Evolutionary conservation across 2,329 filamentous ascomycete species (phyloP), one percentile per base, ranked within the genome.

Genomic region (Botrytis galanthina): DNA sequence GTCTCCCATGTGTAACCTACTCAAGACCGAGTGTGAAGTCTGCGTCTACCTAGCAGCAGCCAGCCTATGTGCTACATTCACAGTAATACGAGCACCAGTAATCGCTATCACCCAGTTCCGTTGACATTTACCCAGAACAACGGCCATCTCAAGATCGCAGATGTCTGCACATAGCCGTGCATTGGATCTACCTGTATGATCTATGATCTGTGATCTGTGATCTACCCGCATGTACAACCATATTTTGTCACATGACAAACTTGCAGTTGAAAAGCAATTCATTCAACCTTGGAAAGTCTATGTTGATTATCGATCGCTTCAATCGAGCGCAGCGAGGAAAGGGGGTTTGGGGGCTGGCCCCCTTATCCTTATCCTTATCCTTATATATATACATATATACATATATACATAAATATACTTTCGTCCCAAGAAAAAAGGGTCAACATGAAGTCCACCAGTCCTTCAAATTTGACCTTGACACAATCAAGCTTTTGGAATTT

Each of bases 81-180:
- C n/a, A 57, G 51, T n/a, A 18, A 20, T 46, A 63, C 61, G 22
- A 63, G 18, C 32, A 18, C 51, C 51, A 7, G 51, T 18, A 16
- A 57, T 4, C 42, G n/a, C 20, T n/a, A 42, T 18, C 35, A 26
- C 29, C 14, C 26, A n/a, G 7, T 67, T 67, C 32, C 63, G 32
- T 39, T 57, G 26, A 57, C 63, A 22, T 51, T 67, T 51, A 54
- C 64, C 64, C 64, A 37, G 64, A 67, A 39, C 64, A 54, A 29
- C 64, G 64, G 64, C 22, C 44, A 67, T 29, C n/a, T 29, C 51
- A n/a, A 57, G n/a, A 57, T 67, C 64, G 39, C 22, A 67, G 64
- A 67, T 67, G 26, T 67, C 64, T 67, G 64, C 64, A 67, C 64
- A 67, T 54, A 54, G 0, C 64, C 64, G 46, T 67, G 64, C 64